Percentiles rank a stretch among this genome's conserved stretches.
Conservation (phyloP, 2,329 filamentous ascomycete genomes). For the Arthrobotrys sphaeroides region DNA sequence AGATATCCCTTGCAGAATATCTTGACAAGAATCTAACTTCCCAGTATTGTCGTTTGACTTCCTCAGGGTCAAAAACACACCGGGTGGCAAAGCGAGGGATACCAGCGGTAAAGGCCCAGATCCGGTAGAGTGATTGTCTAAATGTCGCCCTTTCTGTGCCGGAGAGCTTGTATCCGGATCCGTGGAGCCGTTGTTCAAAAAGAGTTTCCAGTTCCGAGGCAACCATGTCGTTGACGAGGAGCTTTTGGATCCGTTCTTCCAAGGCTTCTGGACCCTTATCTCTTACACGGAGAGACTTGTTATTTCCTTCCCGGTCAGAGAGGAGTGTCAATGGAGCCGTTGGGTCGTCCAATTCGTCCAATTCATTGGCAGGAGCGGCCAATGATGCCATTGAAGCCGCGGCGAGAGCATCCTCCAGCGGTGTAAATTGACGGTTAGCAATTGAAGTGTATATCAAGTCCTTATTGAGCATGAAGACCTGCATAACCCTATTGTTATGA, state of each 20-base stretch:
- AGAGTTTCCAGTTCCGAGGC: slow-evolving; percentile 36
- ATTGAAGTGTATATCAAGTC: slow-evolving; percentile 43
- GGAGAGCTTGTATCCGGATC: slow-evolving; percentile 40
- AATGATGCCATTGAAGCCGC: slow-evolving; percentile 50
- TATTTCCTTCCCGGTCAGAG: slow-evolving; percentile 49
- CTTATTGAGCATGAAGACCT: slow-evolving; percentile 52
- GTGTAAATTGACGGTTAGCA: slow-evolving; percentile 47
- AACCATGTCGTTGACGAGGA: slow-evolving; percentile 40
- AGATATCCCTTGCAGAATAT: slow-evolving; percentile 47
- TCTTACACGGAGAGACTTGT: slow-evolving; percentile 46
- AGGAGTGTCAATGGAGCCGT: slow-evolving; percentile 46
- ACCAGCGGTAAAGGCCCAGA: slow-evolving; percentile 51
- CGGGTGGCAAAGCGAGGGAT: slow-evolving; percentile 42
- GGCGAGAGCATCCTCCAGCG: slow-evolving; percentile 45
- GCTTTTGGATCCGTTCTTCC: slow-evolving; percentile 47
- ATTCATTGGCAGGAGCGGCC: slow-evolving; percentile 23
- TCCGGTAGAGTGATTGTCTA: slow-evolving; percentile 42
- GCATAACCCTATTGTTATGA: slow-evolving; percentile 37
- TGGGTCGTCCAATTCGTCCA: slow-evolving; percentile 49
- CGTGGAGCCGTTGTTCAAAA: slow-evolving; percentile 39
- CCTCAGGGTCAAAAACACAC: slow-evolving; percentile 51
- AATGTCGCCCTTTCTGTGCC: slow-evolving; percentile 15
- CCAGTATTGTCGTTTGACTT: slow-evolving; percentile 51
- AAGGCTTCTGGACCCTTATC: slow-evolving; percentile 41
- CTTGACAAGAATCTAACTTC: slow-evolving; percentile 48